phyloP scores from a whole-genome alignment of 78 protist genomes.

The Dictyostelium capitatum region DNA sequence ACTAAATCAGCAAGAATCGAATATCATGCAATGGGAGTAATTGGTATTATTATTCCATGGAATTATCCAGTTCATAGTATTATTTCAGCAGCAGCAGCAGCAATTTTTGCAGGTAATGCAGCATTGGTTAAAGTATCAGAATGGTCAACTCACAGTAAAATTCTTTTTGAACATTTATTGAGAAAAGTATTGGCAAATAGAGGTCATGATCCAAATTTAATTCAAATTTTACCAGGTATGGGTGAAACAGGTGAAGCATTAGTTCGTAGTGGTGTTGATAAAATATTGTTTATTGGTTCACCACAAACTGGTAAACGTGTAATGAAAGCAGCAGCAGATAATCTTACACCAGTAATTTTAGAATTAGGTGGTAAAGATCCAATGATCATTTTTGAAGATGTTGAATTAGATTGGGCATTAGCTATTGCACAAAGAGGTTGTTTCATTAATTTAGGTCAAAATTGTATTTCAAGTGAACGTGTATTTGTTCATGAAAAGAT shows the following conservation, averaged over 20 bases:
- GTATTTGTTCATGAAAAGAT: conserved; percentile 77
- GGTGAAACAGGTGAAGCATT: conserved; percentile 86
- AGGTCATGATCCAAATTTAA: conserved; percentile 82
- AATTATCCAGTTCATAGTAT: conserved; percentile 89
- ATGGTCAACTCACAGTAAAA: conserved; percentile 79
- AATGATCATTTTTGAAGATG: conserved; percentile 81
- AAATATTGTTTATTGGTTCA: conserved; percentile 87
- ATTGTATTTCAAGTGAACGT: conserved; percentile 80
- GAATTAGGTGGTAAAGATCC: conserved; percentile 89
- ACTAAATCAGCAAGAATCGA: conserved; percentile 82
- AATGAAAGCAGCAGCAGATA: conserved; percentile 88
- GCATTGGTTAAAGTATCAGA: conserved; percentile 86
- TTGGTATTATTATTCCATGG: conserved; percentile 85
- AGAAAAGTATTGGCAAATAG: conserved; percentile 63
- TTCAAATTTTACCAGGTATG: conserved; percentile 83
- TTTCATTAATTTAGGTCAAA: conserved; percentile 82
- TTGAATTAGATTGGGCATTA: conserved; percentile 79
- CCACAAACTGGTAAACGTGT: conserved; percentile 88
- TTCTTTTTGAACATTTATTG: conserved; percentile 64
- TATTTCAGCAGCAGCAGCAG: conserved; percentile 86
- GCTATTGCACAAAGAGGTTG: conserved; percentile 83
- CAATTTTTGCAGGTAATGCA: conserved; percentile 89
- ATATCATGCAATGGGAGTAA: conserved; percentile 73
- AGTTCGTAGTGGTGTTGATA: conserved; percentile 81
- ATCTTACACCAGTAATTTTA: conserved; percentile 78